Conservation (phyloP, 345 rosid species). For the Cardamine resedifolia region DNA sequence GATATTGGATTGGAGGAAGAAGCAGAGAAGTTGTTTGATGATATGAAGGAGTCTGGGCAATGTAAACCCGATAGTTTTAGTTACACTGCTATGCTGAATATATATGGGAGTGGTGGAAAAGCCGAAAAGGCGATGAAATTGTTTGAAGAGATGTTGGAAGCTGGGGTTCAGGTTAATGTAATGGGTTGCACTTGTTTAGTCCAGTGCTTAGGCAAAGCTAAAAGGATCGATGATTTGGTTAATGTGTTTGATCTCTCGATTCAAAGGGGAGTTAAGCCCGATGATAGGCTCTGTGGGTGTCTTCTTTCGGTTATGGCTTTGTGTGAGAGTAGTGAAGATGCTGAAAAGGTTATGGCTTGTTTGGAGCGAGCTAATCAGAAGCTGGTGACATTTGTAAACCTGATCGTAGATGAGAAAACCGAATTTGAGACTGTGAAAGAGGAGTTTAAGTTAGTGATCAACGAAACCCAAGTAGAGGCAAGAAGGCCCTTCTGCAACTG, state of each 20-base stretch:
- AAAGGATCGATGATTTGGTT: constrained; percentile 66
- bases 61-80: constrained; percentile 80
- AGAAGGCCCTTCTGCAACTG: constrained; percentile 91
- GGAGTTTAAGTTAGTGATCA: constrained; percentile 60
- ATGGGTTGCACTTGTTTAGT: constrained; percentile 92
- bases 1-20: constrained; percentile 86
- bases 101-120: constrained; percentile 78
- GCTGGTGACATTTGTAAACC: constrained; percentile 55
- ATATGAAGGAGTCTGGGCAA: constrained; percentile 63
- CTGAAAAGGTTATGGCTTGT: constrained; percentile 63
- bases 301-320: constrained; percentile 72
- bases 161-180: constrained; percentile 64
- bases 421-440: constrained; percentile 54
- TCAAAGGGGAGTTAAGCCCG: constrained; percentile 60
- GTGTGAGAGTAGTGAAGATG: constrained; percentile 58
- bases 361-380: constrained; percentile 62
- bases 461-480: constrained; percentile 58
- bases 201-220: constrained; percentile 74
- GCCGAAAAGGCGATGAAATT: constrained; percentile 64
- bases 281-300: constrained; percentile 88
- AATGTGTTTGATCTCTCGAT: constrained; percentile 53
- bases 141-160: constrained; percentile 63
- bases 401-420: constrained; percentile 47
- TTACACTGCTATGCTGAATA: constrained; percentile 83
- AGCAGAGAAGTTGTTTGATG: constrained; percentile 73